Conservation (phyloP, 1,139 yeast species). For the Taiozyma sp. region DNA sequence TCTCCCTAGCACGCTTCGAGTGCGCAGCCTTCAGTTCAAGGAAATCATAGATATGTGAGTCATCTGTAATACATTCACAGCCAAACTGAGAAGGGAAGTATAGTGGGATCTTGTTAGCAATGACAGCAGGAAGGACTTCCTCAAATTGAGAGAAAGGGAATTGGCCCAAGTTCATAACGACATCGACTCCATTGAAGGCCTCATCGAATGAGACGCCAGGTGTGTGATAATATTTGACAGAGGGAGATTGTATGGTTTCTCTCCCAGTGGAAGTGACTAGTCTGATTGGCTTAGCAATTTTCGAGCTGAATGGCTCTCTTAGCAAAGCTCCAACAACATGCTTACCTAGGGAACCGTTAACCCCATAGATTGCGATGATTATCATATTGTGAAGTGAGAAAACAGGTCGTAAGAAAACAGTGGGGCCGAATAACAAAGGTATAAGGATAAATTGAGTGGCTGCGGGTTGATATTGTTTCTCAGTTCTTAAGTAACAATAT, state of each 20-base stretch:
- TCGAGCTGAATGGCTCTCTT: constrained; percentile 38
- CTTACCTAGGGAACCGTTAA: constrained; percentile 47
- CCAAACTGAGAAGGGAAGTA: constrained; percentile 67
- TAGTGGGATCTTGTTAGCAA: constrained; percentile 41
- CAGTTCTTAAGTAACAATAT: no score
- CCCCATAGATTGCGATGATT: constrained; percentile 47
- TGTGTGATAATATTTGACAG: constrained; percentile 38
- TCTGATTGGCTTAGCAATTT: constrained; percentile 45
- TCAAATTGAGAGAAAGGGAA: constrained; percentile 26
- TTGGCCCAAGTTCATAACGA: constrained; percentile 41
- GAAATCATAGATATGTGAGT: constrained; percentile 31
- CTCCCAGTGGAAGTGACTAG: constrained; percentile 44
- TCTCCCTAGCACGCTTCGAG: constrained; percentile 35
- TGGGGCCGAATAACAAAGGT: background rate
- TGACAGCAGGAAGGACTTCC: constrained; percentile 33
- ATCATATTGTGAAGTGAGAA: constrained; percentile 13
- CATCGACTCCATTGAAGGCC: constrained; percentile 46
- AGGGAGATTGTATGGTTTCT: constrained; percentile 32
- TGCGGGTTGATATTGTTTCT: background rate
- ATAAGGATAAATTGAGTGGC: background rate
- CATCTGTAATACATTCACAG: constrained; percentile 31
- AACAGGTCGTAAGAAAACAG: background rate
- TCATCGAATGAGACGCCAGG: constrained; percentile 29
- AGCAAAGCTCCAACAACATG: constrained; percentile 43
- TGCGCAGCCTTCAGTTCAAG: constrained; percentile 37